These are phyloP conservation scores for Clitopilus hobsonii DNA, from an alignment of 768 basidiomycete species.

Conservation along the genomic window DNA sequence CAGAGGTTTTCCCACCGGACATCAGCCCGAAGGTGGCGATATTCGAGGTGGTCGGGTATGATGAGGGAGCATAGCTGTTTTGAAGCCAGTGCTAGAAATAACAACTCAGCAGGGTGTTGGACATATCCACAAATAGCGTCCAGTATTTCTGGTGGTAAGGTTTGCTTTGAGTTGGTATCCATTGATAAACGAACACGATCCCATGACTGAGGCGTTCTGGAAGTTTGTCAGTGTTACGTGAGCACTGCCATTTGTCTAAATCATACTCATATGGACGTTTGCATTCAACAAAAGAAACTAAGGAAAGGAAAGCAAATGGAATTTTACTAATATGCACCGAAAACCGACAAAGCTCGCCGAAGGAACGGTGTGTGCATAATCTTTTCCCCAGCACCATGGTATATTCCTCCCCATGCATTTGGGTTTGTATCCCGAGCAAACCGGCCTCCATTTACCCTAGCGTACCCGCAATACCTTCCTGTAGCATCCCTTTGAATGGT, in stretches of 20 bases:
- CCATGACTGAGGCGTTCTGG: too few species aligned
- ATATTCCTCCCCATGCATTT: background rate
- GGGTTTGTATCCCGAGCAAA: background rate
- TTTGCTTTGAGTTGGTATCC: too few species aligned
- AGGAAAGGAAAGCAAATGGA: too few species aligned
- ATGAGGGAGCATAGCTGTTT: background rate
- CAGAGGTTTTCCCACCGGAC: background rate
- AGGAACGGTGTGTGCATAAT: background rate
- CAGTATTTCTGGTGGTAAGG: slow-evolving; percentile 2
- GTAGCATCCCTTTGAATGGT: background rate
- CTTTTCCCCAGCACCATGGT: background rate
- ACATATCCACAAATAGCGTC: background rate
- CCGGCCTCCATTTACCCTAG: background rate
- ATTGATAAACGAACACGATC: too few species aligned
- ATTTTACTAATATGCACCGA: too few species aligned
- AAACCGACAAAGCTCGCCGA: too few species aligned
- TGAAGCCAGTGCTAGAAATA: background rate
- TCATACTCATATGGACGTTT: too few species aligned
- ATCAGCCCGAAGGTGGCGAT: background rate
- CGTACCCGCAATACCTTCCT: background rate
- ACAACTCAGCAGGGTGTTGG: background rate
- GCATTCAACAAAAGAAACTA: too few species aligned
- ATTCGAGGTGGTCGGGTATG: background rate
- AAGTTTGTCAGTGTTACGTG: too few species aligned
- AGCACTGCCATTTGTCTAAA: too few species aligned